phyloP scores from a whole-genome alignment of 2,329 filamentous ascomycete species.

The Berkeleyomyces basicola region DNA sequence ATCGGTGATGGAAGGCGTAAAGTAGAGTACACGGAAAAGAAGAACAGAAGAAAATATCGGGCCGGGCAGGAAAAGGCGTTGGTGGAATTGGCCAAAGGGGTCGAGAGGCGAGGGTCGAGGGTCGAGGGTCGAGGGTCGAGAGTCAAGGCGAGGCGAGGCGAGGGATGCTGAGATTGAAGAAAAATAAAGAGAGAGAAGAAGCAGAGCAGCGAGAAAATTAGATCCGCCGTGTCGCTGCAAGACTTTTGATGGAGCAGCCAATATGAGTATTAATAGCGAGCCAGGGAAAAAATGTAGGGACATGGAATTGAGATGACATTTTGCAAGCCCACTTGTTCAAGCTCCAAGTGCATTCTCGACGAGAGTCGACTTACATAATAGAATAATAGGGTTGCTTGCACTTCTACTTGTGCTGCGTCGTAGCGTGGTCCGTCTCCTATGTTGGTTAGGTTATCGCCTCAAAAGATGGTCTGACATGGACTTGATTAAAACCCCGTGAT shows the following conservation, averaged over 20 bases:
- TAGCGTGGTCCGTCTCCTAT: not conserved
- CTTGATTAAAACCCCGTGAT: slow-evolving; percentile 1
- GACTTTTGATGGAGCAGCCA: not conserved
- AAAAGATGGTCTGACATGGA: not conserved
- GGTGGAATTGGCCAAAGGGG: not conserved
- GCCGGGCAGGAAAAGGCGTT: not conserved
- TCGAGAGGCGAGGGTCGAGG: not conserved
- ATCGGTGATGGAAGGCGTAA: not conserved
- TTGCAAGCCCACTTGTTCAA: not conserved
- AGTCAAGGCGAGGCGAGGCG: not conserved
- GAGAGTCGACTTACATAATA: no score
- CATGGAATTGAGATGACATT: not conserved
- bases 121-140: not conserved
- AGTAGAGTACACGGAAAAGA: not conserved
- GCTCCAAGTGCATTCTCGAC: no score
- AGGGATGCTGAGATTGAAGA: not conserved
- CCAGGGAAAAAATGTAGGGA: slow-evolving; percentile 1
- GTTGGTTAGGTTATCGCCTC: not conserved
- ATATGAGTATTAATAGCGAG: not conserved
- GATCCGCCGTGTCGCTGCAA: not conserved
- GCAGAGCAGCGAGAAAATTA: not conserved
- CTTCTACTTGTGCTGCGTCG: not conserved
- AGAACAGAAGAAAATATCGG: not conserved
- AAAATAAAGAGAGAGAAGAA: not conserved
- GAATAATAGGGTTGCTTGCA: no score